Evolutionary conservation across 2,329 filamentous ascomycete species (phyloP).

Genomic region (Tolypocladium album): DNA sequence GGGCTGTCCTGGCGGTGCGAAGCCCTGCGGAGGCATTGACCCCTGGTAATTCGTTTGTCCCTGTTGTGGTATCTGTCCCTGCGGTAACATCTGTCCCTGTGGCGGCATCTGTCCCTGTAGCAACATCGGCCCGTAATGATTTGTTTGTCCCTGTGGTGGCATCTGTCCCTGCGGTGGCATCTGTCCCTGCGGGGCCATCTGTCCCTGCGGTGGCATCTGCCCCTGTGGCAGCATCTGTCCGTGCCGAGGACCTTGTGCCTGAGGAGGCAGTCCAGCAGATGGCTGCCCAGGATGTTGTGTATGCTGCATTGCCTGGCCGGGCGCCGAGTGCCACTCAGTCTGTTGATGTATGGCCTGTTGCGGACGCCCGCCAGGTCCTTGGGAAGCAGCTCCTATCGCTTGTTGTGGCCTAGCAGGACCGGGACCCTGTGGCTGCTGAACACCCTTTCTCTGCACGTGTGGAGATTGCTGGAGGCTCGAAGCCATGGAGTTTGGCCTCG

Average conservation of each 20-base stretch:
- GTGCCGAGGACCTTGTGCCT: not conserved
- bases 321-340: not conserved
- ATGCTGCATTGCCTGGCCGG: not conserved
- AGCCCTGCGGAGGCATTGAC: not conserved
- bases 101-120: not conserved
- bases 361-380: not conserved
- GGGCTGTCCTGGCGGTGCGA: not conserved
- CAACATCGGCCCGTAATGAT: too few relatives aligned
- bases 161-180: not conserved
- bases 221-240: not conserved
- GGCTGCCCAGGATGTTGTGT: not conserved
- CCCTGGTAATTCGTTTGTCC: not conserved
- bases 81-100: not conserved
- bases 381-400: not conserved
- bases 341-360: not conserved
- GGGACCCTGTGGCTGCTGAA: not conserved
- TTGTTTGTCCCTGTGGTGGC: not conserved
- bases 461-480: slow-evolving; percentile 2
- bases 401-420: not conserved
- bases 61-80: not conserved
- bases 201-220: not conserved
- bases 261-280: not conserved
- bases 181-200: not conserved
- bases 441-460: not conserved
- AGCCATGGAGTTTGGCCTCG: not conserved